Evolutionary conservation across 208 protist genomes (phyloP).

Genomic region (Trypanosoma congolense): DNA sequence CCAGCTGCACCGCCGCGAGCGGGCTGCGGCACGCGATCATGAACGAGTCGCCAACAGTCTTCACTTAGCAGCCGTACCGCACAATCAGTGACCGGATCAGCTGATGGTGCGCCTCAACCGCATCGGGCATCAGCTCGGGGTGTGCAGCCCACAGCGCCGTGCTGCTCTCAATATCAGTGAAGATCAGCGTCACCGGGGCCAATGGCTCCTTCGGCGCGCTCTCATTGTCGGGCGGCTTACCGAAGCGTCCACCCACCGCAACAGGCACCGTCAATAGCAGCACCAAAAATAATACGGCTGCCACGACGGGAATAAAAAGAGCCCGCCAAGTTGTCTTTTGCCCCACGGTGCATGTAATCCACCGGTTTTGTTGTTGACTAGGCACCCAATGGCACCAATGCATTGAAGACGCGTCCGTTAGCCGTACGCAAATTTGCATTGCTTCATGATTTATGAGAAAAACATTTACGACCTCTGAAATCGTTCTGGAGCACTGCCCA

Average conservation of each 20-base stretch:
- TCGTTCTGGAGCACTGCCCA: too few relatives aligned
- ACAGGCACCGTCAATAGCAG: not conserved
- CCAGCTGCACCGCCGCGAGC: slow-evolving; percentile 26
- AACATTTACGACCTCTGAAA: too few relatives aligned
- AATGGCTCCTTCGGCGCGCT: not conserved
- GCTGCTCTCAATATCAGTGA: not conserved
- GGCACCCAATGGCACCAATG: not conserved
- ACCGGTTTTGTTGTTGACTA: not conserved
- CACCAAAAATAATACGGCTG: not conserved
- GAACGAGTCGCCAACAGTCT: not conserved
- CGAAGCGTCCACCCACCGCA: not conserved
- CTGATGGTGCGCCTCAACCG: not conserved
- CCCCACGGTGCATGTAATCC: not conserved
- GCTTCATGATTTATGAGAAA: not conserved
- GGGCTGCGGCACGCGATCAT: slow-evolving; percentile 29
- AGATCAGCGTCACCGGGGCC: not conserved
- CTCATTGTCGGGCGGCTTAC: not conserved
- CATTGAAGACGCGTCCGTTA: not conserved
- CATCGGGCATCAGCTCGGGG: not conserved
- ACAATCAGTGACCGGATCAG: not conserved
- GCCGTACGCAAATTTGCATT: not conserved
- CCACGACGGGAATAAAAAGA: not conserved
- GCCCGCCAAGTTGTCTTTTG: not conserved
- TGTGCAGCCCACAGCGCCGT: not conserved
- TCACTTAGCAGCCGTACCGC: not conserved